Evolutionary conservation across 169 alveolate species (phyloP), one percentile per base, ranked within the genome.

Genomic region (Plasmodium knowlesi): DNA sequence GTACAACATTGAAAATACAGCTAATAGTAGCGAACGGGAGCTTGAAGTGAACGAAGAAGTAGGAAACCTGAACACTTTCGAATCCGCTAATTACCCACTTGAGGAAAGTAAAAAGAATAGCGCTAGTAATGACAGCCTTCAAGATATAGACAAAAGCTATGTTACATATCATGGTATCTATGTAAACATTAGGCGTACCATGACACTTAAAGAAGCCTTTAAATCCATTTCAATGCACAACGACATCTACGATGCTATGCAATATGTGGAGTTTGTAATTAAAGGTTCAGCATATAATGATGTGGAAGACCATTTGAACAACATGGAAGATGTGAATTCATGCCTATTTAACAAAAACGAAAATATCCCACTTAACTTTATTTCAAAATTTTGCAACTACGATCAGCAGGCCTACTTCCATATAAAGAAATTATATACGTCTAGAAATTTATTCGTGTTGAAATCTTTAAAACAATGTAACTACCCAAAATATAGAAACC

Each of bases 251-350:
- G 50, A 89, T 25, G 28, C 16, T 30, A 28, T 71, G 2, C 30
- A 81, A n/a, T 90, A 81, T 71, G 71, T 90, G 10, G 92, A 90
- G 53, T 90, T 90, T 81, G 32, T 90, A 70, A 57, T 90, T 2
- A 90, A 70, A 90, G 74, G 57, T 41, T 57, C 79, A 32, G 32
- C 32, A 16, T 37, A 53, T 41, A 89, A 71, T 30, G 53, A 90
- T 70, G n/a, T 90, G 54, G 85, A 90, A 28, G 95, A 90, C 34
- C 78, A 90, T 28, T n/a, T 90, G 73, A 70, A 19, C 74, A 57
- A 90, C 30, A 3, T 67, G 43, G 70, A 81, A 5, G 61, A 71
- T 19, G 46, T 46, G 14, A 81, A 32, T 28, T 37, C 91, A 19
- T 90, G 95, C 25, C 61, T 90, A 19, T 90, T 90, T 90, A 6